Percentiles rank a stretch among this genome's conserved stretches.
Conservation (phyloP, 441 rosid genomes). For the Erodium trifolium region DNA sequence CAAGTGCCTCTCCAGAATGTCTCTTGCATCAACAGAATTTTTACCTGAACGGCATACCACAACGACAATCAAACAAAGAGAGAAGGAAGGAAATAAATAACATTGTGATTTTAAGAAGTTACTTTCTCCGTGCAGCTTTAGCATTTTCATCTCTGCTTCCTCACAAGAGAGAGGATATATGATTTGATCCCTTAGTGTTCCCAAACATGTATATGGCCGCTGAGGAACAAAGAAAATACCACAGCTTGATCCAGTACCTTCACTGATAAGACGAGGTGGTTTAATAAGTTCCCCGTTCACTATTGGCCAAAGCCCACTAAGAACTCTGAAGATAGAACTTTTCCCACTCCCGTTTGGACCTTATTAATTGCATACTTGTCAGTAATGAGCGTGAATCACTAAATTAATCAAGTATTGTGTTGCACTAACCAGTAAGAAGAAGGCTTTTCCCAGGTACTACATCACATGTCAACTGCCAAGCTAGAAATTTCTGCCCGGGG, state of each 20-base stretch:
- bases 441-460: constrained; percentile 69
- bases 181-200: constrained; percentile 97
- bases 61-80: too few relatives aligned
- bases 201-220: constrained; percentile 92
- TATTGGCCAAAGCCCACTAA: constrained; percentile 91
- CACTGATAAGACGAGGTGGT: constrained; percentile 46
- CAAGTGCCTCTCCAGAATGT: constrained; percentile 50
- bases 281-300: constrained; percentile 67
- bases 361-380: constrained; percentile 30
- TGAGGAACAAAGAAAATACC: constrained; percentile 93
- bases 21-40: constrained; percentile 29
- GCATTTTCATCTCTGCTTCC: constrained; percentile 58
- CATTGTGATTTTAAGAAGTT: too few relatives aligned
- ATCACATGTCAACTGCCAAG: constrained; percentile 76
- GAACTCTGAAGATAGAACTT: constrained; percentile 93
- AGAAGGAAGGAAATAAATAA: too few relatives aligned
- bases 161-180: constrained; percentile 89
- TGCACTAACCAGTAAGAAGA: constrained; percentile 87
- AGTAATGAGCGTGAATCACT: constrained; percentile 22
- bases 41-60: too few relatives aligned
- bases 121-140: constrained; percentile 53
- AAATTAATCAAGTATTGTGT: constrained; percentile 11
- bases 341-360: constrained; percentile 99
- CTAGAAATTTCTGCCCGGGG: constrained; percentile 84
- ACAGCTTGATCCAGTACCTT: constrained; percentile 50